Percentiles rank a stretch among this genome's conserved stretches.
phyloP scores from a whole-genome alignment of 805 yeast genomes.

The Monosporozyma yasuniensis region DNA sequence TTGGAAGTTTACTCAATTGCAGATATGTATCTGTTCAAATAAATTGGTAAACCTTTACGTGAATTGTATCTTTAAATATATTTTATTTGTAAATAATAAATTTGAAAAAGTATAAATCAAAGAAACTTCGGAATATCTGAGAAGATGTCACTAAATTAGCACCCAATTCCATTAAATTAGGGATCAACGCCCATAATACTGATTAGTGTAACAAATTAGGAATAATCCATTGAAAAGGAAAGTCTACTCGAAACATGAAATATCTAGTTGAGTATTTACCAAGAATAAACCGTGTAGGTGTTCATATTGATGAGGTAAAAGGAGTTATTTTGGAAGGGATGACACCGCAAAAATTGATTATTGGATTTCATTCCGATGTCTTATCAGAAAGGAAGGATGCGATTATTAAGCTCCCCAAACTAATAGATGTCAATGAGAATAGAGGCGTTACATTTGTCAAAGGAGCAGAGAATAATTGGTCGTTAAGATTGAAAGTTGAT shows the following conservation, averaged over 20 bases:
- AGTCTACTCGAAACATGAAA: background rate
- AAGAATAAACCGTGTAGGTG: slow-evolving; percentile 12
- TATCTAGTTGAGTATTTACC: slow-evolving; percentile 10
- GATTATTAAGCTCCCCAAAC: slow-evolving; percentile 6
- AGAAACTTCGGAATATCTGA: background rate
- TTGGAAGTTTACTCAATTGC: too few species aligned
- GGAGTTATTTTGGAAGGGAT: background rate
- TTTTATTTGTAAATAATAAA: background rate
- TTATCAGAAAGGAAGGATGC: background rate
- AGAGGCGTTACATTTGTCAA: background rate
- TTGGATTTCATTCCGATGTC: slow-evolving; percentile 1
- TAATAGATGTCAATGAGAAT: background rate
- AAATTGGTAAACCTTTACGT: background rate
- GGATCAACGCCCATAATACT: background rate
- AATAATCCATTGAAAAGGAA: background rate
- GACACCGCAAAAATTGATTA: background rate
- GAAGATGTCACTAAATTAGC: background rate
- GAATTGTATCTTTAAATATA: background rate
- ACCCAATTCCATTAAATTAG: background rate
- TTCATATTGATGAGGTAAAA: slow-evolving; percentile 12
- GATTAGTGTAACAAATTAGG: background rate
- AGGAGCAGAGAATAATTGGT: slow-evolving; percentile 1
- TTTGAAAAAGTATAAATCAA: background rate
- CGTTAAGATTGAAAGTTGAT: slow-evolving; percentile 8
- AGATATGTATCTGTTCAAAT: too few species aligned